Base-by-base conservation (phyloP, 1,284 basidiomycete species). In the Fomitopsis pinicola region DNA sequence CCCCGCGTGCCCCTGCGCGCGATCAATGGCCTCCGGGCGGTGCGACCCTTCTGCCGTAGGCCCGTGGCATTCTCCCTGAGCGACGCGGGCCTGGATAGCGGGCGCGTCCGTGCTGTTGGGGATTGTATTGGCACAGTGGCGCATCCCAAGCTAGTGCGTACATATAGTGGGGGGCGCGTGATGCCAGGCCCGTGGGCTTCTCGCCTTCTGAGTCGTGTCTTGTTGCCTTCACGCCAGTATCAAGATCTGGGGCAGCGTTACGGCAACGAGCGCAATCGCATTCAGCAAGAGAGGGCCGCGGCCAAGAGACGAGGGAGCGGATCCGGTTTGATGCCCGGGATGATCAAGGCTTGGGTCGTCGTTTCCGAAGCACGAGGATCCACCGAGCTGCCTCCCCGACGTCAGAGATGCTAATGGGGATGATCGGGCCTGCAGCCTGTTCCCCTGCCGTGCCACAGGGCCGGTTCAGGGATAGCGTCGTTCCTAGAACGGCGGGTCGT, bases 291-390 rank as follows among this genome's bases (percentile, higher is more conserved):
- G 7, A 22, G 17, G 52, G 52, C 52, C n/a, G 35, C 48, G 52
- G 52, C 52, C n/a, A 54, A 38, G 52, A 36, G 35, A 54, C 30
- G 36, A 38, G 19, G 19, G 52, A 14, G 52, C 52, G 52, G 52
- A 33, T 54, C 35, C 52, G 52, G 52, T 54, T 54, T 54, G 52
- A 54, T 54, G 52, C 52, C 52, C 52, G 52, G 52, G 19, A 19
- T n/a, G 52, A 54, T 54, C 50, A 53, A 53, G 50, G 17, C 50
- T 53, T 19, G 15, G 28, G 50, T 40, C 8, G 33, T 36, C 19
- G 52, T 54, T 36, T 53, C 50, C 33, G 52, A 54, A 36, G 52
- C 52, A 40, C 52, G 35, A 38, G 35, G 52, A 38, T 54, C 52
- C 52, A 22, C 17, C 17, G n/a, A 12, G 52, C 26, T 22, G 52